Base-by-base conservation (phyloP, 1,284 basidiomycete species). In the Sphagnurus paluster region DNA sequence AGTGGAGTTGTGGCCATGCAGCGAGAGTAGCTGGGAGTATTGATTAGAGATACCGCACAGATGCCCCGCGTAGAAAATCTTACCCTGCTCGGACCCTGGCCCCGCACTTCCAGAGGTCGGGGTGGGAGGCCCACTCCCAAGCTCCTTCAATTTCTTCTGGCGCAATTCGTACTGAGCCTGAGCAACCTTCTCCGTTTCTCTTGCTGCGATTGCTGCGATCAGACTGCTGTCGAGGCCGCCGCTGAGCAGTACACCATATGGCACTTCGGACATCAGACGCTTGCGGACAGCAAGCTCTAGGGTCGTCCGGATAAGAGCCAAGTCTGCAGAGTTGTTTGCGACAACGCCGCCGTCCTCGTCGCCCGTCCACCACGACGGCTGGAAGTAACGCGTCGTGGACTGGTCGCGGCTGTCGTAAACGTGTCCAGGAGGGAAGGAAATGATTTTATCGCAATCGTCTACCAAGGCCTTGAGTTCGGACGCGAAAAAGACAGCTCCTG, bases 201-300 rank as follows among this genome's bases (percentile, higher is more conserved):
- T 76, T 3, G 93, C 87, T n/a, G 97, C 97, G 59, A 99, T 95
- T 20, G 94, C 78, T 13, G 97, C 97, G 57, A 99, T 98, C 64
- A 99, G 74, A 62, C 91, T 95, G 62, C 92, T 95, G 67, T 99
- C 97, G 48, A 99, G 75, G 41, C 97, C 97, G 48, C 97, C 97
- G 50, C 90, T 93, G 44, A 99, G 79, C 32, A 99, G 77, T 9
- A 99, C 97, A 57, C 97, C 97, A 61, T 98, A 99, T 9, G 97
- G 97, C 2, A 99, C 97, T 69, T 99, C 97, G 44, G 91, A 93
- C 97, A 99, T 99, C 46, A 99, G 74, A 45, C 97, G 80, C 72
- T 99, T 99, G 60, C 87, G 82, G 35, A 99, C 97, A 9, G 97
- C 93, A 42, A 79, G 86, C 71, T 99, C 97, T 28, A 99, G 79